Percentiles rank a stretch among this genome's conserved stretches.
Evolutionary conservation across 1,139 yeast species (phyloP).

Genomic region (Pichia sp.): DNA sequence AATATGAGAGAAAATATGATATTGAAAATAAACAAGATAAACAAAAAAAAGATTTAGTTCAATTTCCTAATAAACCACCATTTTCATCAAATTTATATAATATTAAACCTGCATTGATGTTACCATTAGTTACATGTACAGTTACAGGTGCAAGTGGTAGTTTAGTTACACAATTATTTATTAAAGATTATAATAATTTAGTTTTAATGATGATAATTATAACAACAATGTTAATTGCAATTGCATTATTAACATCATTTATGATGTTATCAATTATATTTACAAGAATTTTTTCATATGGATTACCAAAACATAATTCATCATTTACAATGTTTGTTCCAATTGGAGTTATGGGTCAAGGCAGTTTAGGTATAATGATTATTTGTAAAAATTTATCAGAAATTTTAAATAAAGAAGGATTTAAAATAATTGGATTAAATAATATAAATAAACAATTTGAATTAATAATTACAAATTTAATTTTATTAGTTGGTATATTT

Average conservation of each 20-base stretch:
- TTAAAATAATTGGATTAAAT: conserved; percentile 13
- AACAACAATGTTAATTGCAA: conserved; percentile 57
- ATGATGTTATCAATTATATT: conserved; percentile 52
- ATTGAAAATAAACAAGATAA: conserved; percentile 28
- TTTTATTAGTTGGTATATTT: conserved; percentile 17
- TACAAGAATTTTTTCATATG: conserved; percentile 50
- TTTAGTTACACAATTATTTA: conserved; percentile 34
- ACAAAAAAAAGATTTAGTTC: not conserved
- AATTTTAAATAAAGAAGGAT: conserved; percentile 15
- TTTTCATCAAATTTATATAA: not conserved
- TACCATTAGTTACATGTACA: conserved; percentile 72
- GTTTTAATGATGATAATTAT: conserved; percentile 49
- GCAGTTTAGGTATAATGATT: conserved; percentile 59
- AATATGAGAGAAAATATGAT: conserved; percentile 29
- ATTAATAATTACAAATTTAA: conserved; percentile 17
- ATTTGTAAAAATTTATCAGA: conserved; percentile 17
- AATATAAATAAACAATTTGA: conserved; percentile 4
- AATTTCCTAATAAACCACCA: not conserved
- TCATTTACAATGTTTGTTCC: conserved; percentile 55
- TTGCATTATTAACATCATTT: conserved; percentile 58
- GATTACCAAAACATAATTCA: conserved; percentile 45
- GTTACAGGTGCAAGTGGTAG: conserved; percentile 69
- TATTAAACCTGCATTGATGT: conserved; percentile 28
- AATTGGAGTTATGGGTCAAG: conserved; percentile 76
- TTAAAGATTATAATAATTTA: conserved; percentile 35